phyloP scores from a whole-genome alignment of 2,329 filamentous ascomycete genomes.

The Trichoderma breve region DNA sequence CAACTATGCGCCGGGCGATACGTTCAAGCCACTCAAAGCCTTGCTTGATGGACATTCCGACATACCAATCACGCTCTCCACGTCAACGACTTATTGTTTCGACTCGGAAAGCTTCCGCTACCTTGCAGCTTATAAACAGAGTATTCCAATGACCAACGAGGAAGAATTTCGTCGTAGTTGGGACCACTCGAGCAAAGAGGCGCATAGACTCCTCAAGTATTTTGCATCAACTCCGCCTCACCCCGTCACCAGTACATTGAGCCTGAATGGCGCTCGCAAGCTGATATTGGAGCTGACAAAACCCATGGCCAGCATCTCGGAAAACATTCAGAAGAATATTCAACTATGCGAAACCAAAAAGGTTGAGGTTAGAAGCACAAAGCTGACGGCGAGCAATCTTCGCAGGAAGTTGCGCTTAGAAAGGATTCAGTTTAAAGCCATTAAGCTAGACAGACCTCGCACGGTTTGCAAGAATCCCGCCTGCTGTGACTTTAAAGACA shows the following conservation, averaged over 20 bases:
- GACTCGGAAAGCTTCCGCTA: conserved; percentile 19
- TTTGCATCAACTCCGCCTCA: conserved; percentile 21
- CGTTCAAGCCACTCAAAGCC: conserved; percentile 5
- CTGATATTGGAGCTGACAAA: conserved; percentile 16
- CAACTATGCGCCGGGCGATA: conserved; percentile 12
- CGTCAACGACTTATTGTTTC: conserved; percentile 10
- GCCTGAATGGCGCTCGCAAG: conserved; percentile 22
- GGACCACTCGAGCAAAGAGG: conserved; percentile 22
- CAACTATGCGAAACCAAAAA: background rate
- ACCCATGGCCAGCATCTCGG: conserved; percentile 24
- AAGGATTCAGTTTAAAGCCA: conserved; percentile 1
- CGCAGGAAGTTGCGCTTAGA: conserved; percentile 5
- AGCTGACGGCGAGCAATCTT: too few relatives aligned
- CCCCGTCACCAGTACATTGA: conserved; percentile 23
- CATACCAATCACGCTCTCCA: background rate
- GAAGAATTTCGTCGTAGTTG: conserved; percentile 23
- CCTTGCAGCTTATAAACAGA: conserved; percentile 13
- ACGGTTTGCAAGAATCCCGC: conserved; percentile 17
- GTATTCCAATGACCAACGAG: background rate
- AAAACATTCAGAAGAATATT: conserved; percentile 21
- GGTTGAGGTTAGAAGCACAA: too few relatives aligned
- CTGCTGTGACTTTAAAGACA: conserved; percentile 21
- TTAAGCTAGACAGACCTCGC: background rate
- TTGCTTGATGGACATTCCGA: background rate
- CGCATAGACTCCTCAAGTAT: conserved; percentile 14